phyloP scores from a whole-genome alignment of 2,329 filamentous ascomycete genomes.

The Trichoderma sp. region DNA sequence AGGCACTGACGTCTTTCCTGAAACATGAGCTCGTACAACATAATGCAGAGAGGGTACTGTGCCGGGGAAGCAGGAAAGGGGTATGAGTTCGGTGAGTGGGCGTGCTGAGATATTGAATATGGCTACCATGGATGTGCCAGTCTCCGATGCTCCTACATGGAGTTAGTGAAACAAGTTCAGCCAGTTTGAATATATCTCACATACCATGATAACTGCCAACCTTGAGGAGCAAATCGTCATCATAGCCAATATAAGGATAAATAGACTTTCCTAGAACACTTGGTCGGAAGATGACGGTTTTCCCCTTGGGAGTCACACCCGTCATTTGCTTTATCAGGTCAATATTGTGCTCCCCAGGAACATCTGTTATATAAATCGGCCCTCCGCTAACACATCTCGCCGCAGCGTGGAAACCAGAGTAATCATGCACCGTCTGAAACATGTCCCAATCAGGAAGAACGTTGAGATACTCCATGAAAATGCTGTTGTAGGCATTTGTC shows the following conservation, averaged over 20 bases:
- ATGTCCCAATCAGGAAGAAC: conserved; percentile 79
- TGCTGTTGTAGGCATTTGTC: conserved; percentile 83
- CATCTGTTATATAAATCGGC: conserved; percentile 91
- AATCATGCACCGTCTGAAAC: conserved; percentile 64
- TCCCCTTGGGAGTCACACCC: conserved; percentile 65
- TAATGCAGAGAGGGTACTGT: conserved; percentile 58
- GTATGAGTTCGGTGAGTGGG: conserved; percentile 64
- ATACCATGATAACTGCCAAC: conserved; percentile 73
- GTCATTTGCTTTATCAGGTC: conserved; percentile 77
- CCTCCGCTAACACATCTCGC: conserved; percentile 87
- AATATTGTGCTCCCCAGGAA: conserved; percentile 76
- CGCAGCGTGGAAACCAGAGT: conserved; percentile 82
- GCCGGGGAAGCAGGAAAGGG: conserved; percentile 71
- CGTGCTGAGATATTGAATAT: conserved; percentile 76
- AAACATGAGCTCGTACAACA: conserved; percentile 69
- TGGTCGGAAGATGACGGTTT: conserved; percentile 78
- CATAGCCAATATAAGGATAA: conserved; percentile 71
- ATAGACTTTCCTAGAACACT: conserved; percentile 69
- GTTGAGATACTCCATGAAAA: conserved; percentile 82
- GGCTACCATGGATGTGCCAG: conserved; percentile 74
- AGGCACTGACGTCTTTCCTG: conserved; percentile 57
- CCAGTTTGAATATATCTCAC: not conserved
- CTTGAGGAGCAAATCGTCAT: conserved; percentile 70
- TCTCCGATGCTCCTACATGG: conserved; percentile 47
- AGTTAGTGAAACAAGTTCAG: not conserved